A percentile compares a stretch with the other conserved stretches of the same genome.
phyloP scores from a whole-genome alignment of 2,329 filamentous ascomycete genomes.

The Penicillium olsonii region DNA sequence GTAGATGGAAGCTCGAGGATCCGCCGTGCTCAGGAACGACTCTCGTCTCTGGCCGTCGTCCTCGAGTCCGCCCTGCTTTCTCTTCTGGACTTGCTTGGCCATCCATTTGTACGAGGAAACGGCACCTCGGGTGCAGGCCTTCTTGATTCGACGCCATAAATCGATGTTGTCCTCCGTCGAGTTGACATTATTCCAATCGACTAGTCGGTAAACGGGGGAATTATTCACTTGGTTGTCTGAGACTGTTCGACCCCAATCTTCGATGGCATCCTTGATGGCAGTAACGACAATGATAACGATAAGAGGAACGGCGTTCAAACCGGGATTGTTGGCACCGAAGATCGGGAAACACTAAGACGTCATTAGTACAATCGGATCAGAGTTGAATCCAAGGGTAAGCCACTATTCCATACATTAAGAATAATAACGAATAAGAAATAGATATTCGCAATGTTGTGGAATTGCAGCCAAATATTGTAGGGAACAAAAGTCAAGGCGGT shows the following conservation, averaged over 20 bases:
- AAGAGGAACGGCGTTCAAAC: constrained; percentile 83
- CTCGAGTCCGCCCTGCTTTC: constrained; percentile 37
- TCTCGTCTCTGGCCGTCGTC: constrained; percentile 58
- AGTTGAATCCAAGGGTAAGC: neutral
- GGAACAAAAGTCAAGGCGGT: constrained; percentile 92
- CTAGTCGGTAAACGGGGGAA: constrained; percentile 84
- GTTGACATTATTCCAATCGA: constrained; percentile 92
- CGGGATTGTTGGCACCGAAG: constrained; percentile 89
- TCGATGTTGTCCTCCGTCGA: constrained; percentile 84
- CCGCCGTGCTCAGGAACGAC: constrained; percentile 66
- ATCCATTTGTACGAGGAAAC: constrained; percentile 58
- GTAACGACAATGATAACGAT: constrained; percentile 91
- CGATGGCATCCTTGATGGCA: constrained; percentile 89
- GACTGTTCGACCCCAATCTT: constrained; percentile 89
- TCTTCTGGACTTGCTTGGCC: constrained; percentile 50
- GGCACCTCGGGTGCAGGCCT: constrained; percentile 69
- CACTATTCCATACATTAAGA: constrained; percentile 70
- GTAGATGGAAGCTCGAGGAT: constrained; percentile 58
- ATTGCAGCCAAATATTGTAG: constrained; percentile 97
- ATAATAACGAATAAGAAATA: constrained; percentile 98
- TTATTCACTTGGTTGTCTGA: constrained; percentile 96
- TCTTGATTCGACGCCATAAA: constrained; percentile 85
- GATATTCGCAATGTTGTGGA: constrained; percentile 97
- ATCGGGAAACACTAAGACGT: constrained; percentile 81
- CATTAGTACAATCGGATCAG: constrained; percentile 23